phyloP scores from a whole-genome alignment of 306 rosid genomes.

The Crotalaria pallida region DNA sequence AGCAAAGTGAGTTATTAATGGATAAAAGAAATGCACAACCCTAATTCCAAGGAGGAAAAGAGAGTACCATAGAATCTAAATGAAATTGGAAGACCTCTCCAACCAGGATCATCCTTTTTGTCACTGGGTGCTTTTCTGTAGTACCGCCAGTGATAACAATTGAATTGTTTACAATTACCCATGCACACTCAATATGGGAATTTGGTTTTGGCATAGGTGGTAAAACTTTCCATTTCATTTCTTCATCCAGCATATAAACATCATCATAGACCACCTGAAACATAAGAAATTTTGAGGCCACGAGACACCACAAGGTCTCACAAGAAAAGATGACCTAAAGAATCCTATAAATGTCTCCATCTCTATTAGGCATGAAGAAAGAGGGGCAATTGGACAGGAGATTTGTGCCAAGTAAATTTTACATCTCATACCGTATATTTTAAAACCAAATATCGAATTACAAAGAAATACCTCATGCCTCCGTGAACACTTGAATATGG shows the following conservation, averaged over 20 bases:
- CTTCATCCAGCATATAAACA: constrained; percentile 73
- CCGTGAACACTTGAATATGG: constrained; percentile 95
- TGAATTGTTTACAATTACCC: constrained; percentile 73
- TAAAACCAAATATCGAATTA: background rate
- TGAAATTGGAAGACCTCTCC: constrained; percentile 84
- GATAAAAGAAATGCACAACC: background rate
- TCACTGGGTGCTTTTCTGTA: constrained; percentile 78
- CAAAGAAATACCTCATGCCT: constrained; percentile 58
- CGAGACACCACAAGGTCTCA: background rate
- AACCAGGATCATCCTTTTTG: constrained; percentile 77
- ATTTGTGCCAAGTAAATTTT: background rate
- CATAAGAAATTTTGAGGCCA: background rate
- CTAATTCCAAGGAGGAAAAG: constrained; percentile 3
- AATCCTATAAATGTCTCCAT: background rate
- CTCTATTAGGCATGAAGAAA: background rate
- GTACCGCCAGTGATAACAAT: constrained; percentile 79
- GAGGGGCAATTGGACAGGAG: background rate
- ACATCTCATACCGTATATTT: background rate
- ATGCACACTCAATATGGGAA: constrained; percentile 82
- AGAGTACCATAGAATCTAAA: constrained; percentile 52
- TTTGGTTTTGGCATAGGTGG: constrained; percentile 78
- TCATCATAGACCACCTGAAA: constrained; percentile 79
- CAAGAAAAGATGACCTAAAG: background rate
- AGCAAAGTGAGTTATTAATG: background rate
- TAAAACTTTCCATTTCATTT: constrained; percentile 77